phyloP scores from a whole-genome alignment of 495 filamentous ascomycete genomes.

The Delitschia confertaspora region DNA sequence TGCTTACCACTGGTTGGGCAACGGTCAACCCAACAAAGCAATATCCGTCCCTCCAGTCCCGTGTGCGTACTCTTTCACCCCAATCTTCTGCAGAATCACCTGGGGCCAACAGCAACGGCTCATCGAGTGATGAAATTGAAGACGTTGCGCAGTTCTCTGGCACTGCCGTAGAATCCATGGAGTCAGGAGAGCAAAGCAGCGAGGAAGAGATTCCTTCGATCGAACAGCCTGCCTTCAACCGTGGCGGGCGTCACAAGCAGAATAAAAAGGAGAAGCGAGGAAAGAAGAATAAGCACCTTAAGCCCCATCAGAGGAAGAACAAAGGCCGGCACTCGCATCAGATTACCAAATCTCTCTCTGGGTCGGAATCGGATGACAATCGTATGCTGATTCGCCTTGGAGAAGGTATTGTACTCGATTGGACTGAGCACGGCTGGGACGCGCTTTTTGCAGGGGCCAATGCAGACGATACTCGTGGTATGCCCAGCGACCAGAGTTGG shows the following conservation, averaged over 20 bases:
- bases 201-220: conserved; percentile 20
- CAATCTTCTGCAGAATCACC: conserved; percentile 34
- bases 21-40: conserved; percentile 33
- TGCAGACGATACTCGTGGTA: conserved; percentile 42
- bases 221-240: conserved; percentile 5
- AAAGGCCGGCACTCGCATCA: conserved; percentile 20
- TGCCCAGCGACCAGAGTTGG: conserved; percentile 44
- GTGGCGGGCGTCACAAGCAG: conserved; percentile 17
- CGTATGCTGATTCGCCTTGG: conserved; percentile 58
- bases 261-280: conserved; percentile 13
- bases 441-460: conserved; percentile 54
- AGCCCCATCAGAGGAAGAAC: conserved; percentile 31
- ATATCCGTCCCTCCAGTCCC: conserved; percentile 49
- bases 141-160: conserved; percentile 20
- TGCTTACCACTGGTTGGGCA: conserved; percentile 58
- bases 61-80: conserved; percentile 33
- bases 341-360: conserved; percentile 13
- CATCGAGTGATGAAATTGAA: conserved; percentile 23
- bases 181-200: conserved; percentile 16
- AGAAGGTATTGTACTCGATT: conserved; percentile 81
- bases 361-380: conserved; percentile 39
- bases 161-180: conserved; percentile 8
- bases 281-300: conserved; percentile 21
- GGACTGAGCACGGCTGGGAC: conserved; percentile 57
- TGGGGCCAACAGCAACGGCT: conserved; percentile 17